Base-by-base conservation (phyloP, 2,329 filamentous ascomycete genomes). In the Fusarium pininemorale region DNA sequence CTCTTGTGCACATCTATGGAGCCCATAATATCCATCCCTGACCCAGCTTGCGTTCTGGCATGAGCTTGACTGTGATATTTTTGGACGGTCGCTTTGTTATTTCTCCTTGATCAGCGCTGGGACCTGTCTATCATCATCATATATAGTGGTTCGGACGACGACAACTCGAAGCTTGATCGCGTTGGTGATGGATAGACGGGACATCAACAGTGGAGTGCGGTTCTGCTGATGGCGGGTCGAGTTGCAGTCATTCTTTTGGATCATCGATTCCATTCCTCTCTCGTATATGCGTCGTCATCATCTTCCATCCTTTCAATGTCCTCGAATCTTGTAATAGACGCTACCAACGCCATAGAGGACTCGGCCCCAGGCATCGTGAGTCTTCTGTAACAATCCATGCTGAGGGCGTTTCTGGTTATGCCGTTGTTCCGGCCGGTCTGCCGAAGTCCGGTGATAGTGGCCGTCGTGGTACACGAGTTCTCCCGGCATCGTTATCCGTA, bases 291-390 rank as follows among this genome's bases (percentile, higher is more conserved):
- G 71, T 72, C 66, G 66, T 72, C 56, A 75, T 67, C 64, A 18
- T 55, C 28, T 42, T 48, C 60, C 60, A 38, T 55, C 35, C 50
- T 64, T 64, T 78, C 73, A 79, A n/a, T 72, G 73, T 35, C 78
- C 78, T 62, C 75, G 74, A 51, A 80, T 70, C 62, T 81, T 84
- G 77, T 80, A 83, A 74, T 83, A 84, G 51, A 78, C 75, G 63
- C 78, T 82, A 50, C 82, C 83, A 47, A 85, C 75, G 44, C 80
- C 78, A 62, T 83, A 81, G 42, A 84, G 78, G n/a, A 85, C 79
- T 15, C 78, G 76, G 28, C 84, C 83, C 83, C 83, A 85, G 28
- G 81, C 55, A 63, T 82, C 78, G 69, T 81, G 78, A n/a, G 81
- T 82, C 70, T 76, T 80, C 58, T 78, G 78, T 76, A 79, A 80